Percentiles rank a stretch among this genome's conserved stretches.
phyloP scores from a whole-genome alignment of 108 stramenopile species.

The Tribonema minus region DNA sequence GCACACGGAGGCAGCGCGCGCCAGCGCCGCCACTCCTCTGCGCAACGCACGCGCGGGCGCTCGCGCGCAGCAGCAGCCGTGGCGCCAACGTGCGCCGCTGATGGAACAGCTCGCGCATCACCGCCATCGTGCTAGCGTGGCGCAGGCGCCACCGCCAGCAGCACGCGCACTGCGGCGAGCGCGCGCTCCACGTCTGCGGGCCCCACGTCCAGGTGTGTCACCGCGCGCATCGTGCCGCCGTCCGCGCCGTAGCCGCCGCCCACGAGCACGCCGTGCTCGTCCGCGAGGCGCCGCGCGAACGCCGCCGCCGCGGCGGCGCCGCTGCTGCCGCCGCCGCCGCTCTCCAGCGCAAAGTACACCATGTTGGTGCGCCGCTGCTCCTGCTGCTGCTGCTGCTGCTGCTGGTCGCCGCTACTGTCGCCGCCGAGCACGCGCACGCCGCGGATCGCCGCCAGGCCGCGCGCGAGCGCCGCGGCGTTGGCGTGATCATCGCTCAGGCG shows the following conservation, averaged over 20 bases:
- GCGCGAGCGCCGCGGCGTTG: conserved; percentile 29
- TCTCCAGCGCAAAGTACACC: conserved; percentile 33
- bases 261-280: conserved; percentile 30
- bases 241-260: conserved; percentile 13
- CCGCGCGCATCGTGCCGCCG: conserved; percentile 24
- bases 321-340: neutral
- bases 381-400: neutral
- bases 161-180: conserved; percentile 1
- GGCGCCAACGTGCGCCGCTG: no score
- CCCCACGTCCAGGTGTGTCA: conserved; percentile 36
- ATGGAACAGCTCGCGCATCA: no score
- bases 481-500: conserved; percentile 34
- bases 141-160: no score
- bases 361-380: conserved; percentile 13
- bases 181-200: conserved; percentile 9
- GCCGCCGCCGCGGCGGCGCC: neutral
- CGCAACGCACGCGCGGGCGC: no score
- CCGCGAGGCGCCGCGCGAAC: conserved; percentile 6
- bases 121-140: no score
- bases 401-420: neutral
- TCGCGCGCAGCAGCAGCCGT: no score
- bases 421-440: conserved; percentile 8
- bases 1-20: no score
- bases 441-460: conserved; percentile 5
- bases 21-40: no score